Evolutionary conservation across 305 asterid genomes (phyloP).

Genomic region (Caryopteris hybrid): DNA sequence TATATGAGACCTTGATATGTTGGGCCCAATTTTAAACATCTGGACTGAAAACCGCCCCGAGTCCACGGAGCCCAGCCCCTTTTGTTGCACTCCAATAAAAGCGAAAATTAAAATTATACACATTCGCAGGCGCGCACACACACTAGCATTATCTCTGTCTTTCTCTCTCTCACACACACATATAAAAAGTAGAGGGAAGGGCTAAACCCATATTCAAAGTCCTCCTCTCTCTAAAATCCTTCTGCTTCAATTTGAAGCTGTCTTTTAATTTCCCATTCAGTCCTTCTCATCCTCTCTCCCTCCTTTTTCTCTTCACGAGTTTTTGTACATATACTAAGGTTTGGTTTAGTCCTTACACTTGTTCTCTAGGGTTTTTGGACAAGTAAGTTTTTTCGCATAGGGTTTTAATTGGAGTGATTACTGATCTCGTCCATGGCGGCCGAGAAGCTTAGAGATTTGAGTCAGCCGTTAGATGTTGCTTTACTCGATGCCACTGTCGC

Average conservation of each 20-base stretch:
- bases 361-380: slow-evolving; percentile 25
- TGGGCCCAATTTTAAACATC: neutral
- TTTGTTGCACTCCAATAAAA: neutral
- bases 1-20: too few relatives aligned
- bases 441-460: slow-evolving; percentile 80
- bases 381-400: slow-evolving; percentile 5
- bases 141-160: neutral
- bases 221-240: slow-evolving; percentile 25
- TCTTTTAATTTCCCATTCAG: slow-evolving; percentile 36
- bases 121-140: neutral
- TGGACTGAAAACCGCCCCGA: neutral
- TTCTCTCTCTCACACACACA: neutral
- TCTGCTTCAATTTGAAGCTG: slow-evolving; percentile 83
- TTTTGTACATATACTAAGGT: slow-evolving; percentile 3
- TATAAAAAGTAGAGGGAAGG: neutral
- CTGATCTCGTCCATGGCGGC: slow-evolving; percentile 61
- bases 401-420: slow-evolving; percentile 19
- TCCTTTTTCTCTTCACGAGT: slow-evolving; percentile 13
- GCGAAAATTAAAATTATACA: neutral
- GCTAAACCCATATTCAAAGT: slow-evolving; percentile 29
- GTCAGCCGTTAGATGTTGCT: slow-evolving; percentile 77
- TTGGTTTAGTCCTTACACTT: neutral
- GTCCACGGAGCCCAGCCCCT: neutral
- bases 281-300: slow-evolving; percentile 18
- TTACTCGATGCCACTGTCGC: slow-evolving; percentile 85